These are phyloP conservation scores for Aspergillus hancockii DNA, from an alignment of 495 filamentous ascomycete species.

Conservation along the genomic window DNA sequence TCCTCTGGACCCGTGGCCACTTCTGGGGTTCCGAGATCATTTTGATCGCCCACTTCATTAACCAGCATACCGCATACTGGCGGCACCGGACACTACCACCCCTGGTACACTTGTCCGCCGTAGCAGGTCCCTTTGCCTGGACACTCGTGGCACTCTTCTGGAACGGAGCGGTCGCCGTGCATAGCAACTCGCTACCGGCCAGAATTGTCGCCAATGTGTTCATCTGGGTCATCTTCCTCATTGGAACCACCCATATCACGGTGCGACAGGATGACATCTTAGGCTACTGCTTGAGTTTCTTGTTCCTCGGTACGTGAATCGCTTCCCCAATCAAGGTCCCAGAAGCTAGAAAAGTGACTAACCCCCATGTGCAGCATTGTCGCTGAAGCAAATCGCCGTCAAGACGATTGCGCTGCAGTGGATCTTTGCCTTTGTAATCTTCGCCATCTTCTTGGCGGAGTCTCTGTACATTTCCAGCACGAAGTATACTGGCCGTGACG, in stretches of 20 bases:
- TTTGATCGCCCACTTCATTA: constrained; percentile 77
- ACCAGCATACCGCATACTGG: constrained; percentile 76
- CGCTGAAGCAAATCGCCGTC: constrained; percentile 70
- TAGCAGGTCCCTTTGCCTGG: constrained; percentile 81
- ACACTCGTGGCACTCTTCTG: constrained; percentile 81
- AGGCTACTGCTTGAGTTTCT: constrained; percentile 72
- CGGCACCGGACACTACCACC: constrained; percentile 65
- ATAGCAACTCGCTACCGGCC: constrained; percentile 58
- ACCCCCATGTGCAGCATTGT: constrained; percentile 55
- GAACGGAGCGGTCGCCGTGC: constrained; percentile 78
- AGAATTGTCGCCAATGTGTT: constrained; percentile 81
- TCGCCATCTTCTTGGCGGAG: constrained; percentile 67
- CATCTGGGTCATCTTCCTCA: constrained; percentile 77
- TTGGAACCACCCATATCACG: constrained; percentile 70
- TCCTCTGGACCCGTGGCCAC: constrained; percentile 75
- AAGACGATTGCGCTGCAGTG: constrained; percentile 78
- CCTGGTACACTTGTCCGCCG: constrained; percentile 71
- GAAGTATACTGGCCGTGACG: constrained; percentile 57
- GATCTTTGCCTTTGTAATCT: constrained; percentile 88
- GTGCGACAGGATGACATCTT: constrained; percentile 79
- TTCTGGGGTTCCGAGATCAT: constrained; percentile 74
- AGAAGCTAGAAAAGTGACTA: background rate
- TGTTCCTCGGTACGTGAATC: constrained; percentile 62
- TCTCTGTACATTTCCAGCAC: constrained; percentile 66
- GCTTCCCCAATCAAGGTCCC: background rate